Conservation (phyloP, 1,284 basidiomycete genomes). For the Fomitopsis betulina region DNA sequence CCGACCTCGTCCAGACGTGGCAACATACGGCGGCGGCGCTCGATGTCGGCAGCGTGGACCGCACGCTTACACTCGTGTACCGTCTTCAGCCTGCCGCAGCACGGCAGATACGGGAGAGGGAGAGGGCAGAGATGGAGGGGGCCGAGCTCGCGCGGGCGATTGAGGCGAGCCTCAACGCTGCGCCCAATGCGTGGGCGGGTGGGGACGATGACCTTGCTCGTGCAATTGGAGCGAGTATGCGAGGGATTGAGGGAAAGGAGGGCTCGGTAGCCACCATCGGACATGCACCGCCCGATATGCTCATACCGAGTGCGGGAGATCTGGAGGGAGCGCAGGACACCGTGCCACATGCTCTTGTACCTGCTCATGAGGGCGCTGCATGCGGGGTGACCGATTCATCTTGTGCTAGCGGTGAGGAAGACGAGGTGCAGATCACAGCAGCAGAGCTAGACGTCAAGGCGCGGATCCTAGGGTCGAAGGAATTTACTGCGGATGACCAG, state of each 20-base stretch:
- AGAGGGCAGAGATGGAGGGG: conserved; percentile 24
- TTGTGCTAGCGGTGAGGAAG: conserved; percentile 6
- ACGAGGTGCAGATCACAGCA: conserved; percentile 6
- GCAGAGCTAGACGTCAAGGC: conserved; percentile 17
- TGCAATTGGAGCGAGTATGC: conserved; percentile 19
- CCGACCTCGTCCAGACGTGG: conserved; percentile 30
- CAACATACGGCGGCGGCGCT: conserved; percentile 26
- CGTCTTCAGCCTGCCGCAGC: conserved; percentile 30
- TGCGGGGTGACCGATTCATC: no score
- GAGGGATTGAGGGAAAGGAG: conserved; percentile 5
- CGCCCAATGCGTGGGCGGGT: conserved; percentile 8
- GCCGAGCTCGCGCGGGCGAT: conserved; percentile 53
- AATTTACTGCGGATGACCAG: conserved; percentile 53
- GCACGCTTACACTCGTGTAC: conserved; percentile 46
- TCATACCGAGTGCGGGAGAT: neutral
- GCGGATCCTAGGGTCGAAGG: conserved; percentile 62
- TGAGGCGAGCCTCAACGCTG: conserved; percentile 60
- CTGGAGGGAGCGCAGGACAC: neutral
- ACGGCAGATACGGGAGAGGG: neutral
- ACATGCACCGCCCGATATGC: conserved; percentile 4
- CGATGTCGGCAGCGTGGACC: conserved; percentile 34
- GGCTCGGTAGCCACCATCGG: neutral
- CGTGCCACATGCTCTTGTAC: neutral
- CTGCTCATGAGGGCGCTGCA: neutral
- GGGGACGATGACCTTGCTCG: conserved; percentile 16